Percentiles rank a stretch among this genome's conserved stretches.
phyloP scores from a whole-genome alignment of 495 filamentous ascomycete genomes.

The Penicillium maclennaniae region DNA sequence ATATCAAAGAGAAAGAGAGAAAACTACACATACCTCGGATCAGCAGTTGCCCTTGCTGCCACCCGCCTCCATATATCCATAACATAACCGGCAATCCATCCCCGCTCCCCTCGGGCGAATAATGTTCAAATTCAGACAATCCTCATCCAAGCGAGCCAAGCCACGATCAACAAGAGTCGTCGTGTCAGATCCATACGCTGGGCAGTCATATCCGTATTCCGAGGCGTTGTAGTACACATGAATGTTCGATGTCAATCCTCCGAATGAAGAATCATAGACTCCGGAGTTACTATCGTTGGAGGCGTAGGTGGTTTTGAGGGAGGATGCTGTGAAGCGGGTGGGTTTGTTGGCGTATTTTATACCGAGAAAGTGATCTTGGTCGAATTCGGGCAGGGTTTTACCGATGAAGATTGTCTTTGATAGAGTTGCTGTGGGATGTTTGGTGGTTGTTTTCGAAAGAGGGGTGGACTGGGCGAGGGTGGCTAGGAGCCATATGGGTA shows the following conservation, averaged over 20 bases:
- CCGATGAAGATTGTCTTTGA: conserved; percentile 25
- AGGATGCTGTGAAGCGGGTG: conserved; percentile 26
- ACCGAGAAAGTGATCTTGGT: conserved; percentile 33
- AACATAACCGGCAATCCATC: conserved; percentile 58
- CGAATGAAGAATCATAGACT: conserved; percentile 2
- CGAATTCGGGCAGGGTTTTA: conserved; percentile 27
- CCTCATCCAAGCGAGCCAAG: conserved; percentile 41
- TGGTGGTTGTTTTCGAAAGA: background rate
- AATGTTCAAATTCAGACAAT: conserved; percentile 65
- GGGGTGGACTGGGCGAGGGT: conserved; percentile 1
- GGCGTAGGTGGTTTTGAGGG: conserved; percentile 23
- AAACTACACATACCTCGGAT: conserved; percentile 28
- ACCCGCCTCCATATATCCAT: conserved; percentile 67
- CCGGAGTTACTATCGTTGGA: conserved; percentile 24
- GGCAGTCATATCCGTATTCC: conserved; percentile 36
- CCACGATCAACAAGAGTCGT: conserved; percentile 22
- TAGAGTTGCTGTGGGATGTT: conserved; percentile 16
- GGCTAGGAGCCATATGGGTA: conserved; percentile 2
- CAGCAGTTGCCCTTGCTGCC: conserved; percentile 36
- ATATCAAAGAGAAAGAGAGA: conserved; percentile 6
- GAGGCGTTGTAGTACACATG: conserved; percentile 31
- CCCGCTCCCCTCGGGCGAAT: conserved; percentile 46
- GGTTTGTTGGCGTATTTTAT: conserved; percentile 36
- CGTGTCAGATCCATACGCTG: conserved; percentile 34
- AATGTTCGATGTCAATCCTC: background rate